Base-by-base conservation (phyloP, 1,284 basidiomycete species). In the Ganoderma multipileum region DNA sequence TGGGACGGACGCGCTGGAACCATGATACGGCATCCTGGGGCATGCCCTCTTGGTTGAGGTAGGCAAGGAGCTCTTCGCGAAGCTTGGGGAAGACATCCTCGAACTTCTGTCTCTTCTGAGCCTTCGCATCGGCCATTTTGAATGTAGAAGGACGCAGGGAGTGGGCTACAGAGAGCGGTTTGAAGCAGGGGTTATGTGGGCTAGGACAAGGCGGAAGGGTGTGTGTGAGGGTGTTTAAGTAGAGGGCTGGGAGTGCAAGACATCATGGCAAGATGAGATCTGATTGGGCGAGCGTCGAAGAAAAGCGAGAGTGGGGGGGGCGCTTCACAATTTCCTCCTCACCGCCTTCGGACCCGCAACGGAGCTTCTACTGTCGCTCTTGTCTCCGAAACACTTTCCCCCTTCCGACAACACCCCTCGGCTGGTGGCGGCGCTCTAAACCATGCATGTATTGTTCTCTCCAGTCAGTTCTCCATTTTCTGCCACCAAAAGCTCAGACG, bases 21-120 rank as follows among this genome's bases (percentile, higher is more conserved):
- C 95, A 97, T 63, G 91, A 86, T 55, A 91, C 81, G 4, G 93
- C 95, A 69, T 96, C 95, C 44, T 83, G 76, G n/a, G 96, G 95
- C 90, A 97, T 92, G 36, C 87, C 87, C 77, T 93, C 85, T 33
- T 82, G 81, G 68, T 86, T 84, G 74, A 95, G 84, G 77, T 93
- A 87, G 14, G 82, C 86, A 67, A 95, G 79, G 38, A 91, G 83
- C 78, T 91, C 88, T 68, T 87, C 84, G 44, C 85, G 84, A 63
- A 91, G 85, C 73, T 81, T 77, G 44, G 77, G 76, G 76, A 83
- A 91, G 4, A 85, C 85, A 16, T 71, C 78, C 72, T 88, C 84
- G 75, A 91, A 91, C 69, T 84, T 85, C 26, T 81, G 78, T 63
- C 87, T 84, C 70, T 84, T 82, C 38, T 80, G 79, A 14, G 82